Evolutionary conservation across 768 basidiomycete genomes (phyloP), one percentile per base, ranked within the genome.

Genomic region (Termitomyces heimii): DNA sequence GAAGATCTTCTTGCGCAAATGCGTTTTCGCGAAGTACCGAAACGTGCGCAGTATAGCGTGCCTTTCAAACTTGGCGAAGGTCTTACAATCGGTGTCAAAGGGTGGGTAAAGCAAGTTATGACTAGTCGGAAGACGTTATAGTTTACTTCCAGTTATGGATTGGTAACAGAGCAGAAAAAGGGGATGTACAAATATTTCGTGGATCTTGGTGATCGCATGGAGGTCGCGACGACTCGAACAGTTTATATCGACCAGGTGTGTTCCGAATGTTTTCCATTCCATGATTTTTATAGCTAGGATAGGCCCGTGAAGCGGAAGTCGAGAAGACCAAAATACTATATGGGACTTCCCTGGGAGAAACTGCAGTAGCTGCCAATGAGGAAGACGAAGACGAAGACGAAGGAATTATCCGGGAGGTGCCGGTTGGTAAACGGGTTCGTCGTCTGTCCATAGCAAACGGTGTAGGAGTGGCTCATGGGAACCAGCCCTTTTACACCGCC

Each of bases 91-190:
- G 89, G 92, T 10, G 76, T 93, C 48, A 94, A 93, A 71, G 92
- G 92, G 85, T 89, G 66, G 68, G 45, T 16, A 26, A 54, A 5
- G 22, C 16, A 4, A 48, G 42, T 56, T n/a, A 18, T 55, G 6
- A 16, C 22, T 26, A 4, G 22, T 9, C 26, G 14, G 10, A 31
- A 20, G 29, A 14, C 14, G 34, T 14, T 58, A 24, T 51, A 20
- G 24, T 14, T 31, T 26, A 1, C 4, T 55, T 51, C 57, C 60
- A 97, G 94, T 47, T 99, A 96, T 69, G 87, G 91, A 9, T 71
- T 96, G 44, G 80, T 98, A 16, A 91, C 91, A 1, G 88, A 94
- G 65, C 93, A 95, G 71, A 89, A 82, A 69, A 95, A 88, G 70
- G 89, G 91, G 0, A 54, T 77, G 5, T 89, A 93, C 69, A 88